Evolutionary conservation across 2,329 filamentous ascomycete genomes (phyloP), one percentile per base, ranked within the genome.

Genomic region (Gyromitra esculenta): DNA sequence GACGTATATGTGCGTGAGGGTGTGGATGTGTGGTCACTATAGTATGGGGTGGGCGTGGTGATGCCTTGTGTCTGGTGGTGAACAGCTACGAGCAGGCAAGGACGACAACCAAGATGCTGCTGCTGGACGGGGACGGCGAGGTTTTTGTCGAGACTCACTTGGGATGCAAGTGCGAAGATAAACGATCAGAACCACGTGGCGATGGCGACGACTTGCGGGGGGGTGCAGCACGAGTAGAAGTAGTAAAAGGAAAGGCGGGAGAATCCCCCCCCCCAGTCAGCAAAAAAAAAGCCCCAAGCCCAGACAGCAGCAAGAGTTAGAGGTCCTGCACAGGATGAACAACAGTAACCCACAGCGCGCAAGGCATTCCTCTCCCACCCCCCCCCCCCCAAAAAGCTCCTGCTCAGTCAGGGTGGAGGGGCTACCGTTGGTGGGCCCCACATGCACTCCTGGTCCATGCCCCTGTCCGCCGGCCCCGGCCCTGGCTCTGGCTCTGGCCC

Each of bases 141-240:
- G 75, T 68, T 71, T 78, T 76, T 75, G 73, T 77, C 67, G 75
- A 78, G 70, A 78, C 77, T 67, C 66, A 72, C 68, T 71, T 71
- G 45, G 72, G 72, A 68, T 70, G 76, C 76, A 73, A 77, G 77
- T 52, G 45, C 65, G 70, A 78, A 76, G 77, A 76, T 77, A 78
- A 73, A 77, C 75, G 75, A 79, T 79, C 77, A 79, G 75, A 67
- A 78, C 77, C 75, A 79, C 77, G 77, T 79, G 77, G 77, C 77
- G 76, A 77, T 77, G 76, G 76, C 76, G 76, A 77, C 73, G 77
- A 76, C 68, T 78, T 77, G 77, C 77, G 76, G 77, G 77, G 75
- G 76, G 62, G 66, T 70, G 68, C 52, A 67, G 66, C 59, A 72
- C 43, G 45, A 66, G 41, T 68, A 66, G 62, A 66, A 65, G 75